A percentile compares a stretch with the other conserved stretches of the same genome.
These are phyloP conservation scores for Talinum fruticosum DNA, from an alignment of 148 eudicot species.

Conservation along the genomic window DNA sequence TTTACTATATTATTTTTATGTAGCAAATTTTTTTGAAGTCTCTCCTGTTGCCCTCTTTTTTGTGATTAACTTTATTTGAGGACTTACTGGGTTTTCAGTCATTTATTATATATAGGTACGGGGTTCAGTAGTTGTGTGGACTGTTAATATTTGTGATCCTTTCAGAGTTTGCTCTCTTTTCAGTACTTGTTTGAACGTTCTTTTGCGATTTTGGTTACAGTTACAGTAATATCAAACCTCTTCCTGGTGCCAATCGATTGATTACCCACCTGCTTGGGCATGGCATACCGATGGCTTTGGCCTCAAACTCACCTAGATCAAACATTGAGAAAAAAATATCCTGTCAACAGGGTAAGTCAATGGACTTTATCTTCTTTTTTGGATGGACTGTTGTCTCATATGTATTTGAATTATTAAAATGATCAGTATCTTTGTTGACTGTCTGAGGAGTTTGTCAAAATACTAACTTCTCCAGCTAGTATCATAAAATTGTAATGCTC, in stretches of 20 bases:
- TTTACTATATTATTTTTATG: too few species aligned
- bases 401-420: background rate
- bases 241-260: conserved; percentile 87
- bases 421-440: background rate
- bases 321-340: conserved; percentile 68
- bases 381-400: background rate
- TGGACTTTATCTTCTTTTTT: conserved; percentile 1
- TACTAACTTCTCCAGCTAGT: background rate
- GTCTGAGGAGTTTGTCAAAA: background rate
- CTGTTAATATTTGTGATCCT: conserved; percentile 1
- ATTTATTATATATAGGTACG: too few species aligned
- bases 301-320: conserved; percentile 78
- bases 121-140: background rate
- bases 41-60: background rate
- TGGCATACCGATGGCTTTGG: conserved; percentile 78
- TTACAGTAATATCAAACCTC: conserved; percentile 64
- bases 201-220: conserved; percentile 37
- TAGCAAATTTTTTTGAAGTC: background rate
- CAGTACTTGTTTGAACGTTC: conserved; percentile 17
- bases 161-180: background rate
- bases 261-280: conserved; percentile 64
- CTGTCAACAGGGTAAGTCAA: conserved; percentile 54
- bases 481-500: too few species aligned
- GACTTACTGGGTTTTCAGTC: background rate
- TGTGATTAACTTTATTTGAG: background rate